Conservation (phyloP, 2,329 filamentous ascomycete species). For the Raffaelea arxii region DNA sequence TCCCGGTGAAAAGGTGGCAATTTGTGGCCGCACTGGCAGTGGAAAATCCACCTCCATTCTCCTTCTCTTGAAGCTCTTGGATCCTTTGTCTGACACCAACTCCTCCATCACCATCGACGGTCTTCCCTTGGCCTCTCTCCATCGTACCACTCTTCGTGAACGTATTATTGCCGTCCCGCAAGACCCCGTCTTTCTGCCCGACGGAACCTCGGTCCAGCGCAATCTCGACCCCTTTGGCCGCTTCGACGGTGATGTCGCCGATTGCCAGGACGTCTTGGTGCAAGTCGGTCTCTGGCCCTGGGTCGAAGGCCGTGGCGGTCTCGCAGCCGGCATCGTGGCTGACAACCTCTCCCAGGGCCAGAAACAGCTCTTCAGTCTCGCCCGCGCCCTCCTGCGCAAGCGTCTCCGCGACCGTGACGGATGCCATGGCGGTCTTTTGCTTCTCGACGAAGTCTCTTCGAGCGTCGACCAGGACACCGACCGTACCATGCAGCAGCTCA, state of each 20-base stretch:
- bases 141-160: conserved; percentile 31
- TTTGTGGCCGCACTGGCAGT: conserved; percentile 34
- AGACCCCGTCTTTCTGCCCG: conserved; percentile 41
- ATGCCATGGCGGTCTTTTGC: conserved; percentile 16
- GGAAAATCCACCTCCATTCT: conserved; percentile 35
- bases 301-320: conserved; percentile 13
- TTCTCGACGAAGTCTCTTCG: conserved; percentile 33
- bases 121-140: conserved; percentile 24
- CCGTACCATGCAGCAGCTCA: conserved; percentile 29
- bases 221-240: conserved; percentile 32
- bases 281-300: conserved; percentile 23
- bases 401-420: conserved; percentile 6
- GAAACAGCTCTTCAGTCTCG: conserved; percentile 54
- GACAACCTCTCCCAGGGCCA: conserved; percentile 48
- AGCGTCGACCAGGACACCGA: conserved; percentile 33
- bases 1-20: conserved; percentile 26
- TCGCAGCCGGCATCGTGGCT: conserved; percentile 29
- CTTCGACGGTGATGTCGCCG: conserved; percentile 18
- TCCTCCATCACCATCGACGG: conserved; percentile 32
- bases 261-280: conserved; percentile 25
- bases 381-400: conserved; percentile 42
- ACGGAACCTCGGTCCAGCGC: conserved; percentile 21
- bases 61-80: conserved; percentile 29
- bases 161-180: conserved; percentile 43
- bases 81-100: conserved; percentile 31